These are phyloP conservation scores for Emergomyces africanus DNA, from an alignment of 2,329 filamentous ascomycete species.

Conservation along the genomic window DNA sequence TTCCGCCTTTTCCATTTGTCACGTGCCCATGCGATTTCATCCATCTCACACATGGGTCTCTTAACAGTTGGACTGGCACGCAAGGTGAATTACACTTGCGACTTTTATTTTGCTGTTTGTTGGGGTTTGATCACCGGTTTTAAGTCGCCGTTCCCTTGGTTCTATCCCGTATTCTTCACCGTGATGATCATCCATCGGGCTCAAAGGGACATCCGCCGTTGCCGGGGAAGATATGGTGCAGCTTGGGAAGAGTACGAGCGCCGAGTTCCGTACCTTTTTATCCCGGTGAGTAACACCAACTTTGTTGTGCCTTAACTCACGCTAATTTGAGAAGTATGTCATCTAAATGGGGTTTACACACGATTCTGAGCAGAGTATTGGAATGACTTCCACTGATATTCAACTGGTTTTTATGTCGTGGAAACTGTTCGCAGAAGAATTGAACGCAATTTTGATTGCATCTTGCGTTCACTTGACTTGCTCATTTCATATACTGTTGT, in stretches of 20 bases:
- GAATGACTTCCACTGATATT: neutral
- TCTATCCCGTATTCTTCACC: conserved; percentile 70
- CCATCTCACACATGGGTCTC: conserved; percentile 11
- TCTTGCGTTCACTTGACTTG: neutral
- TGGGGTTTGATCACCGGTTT: conserved; percentile 79
- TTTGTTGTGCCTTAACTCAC: neutral
- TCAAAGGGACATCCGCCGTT: conserved; percentile 59
- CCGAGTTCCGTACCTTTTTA: conserved; percentile 70
- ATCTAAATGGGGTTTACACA: neutral
- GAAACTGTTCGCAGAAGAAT: neutral
- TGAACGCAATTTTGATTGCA: neutral
- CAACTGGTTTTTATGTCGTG: neutral
- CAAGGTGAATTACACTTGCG: conserved; percentile 70
- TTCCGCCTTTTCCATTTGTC: neutral
- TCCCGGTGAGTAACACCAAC: conserved; percentile 43
- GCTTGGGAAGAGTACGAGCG: conserved; percentile 71
- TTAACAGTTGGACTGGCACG: conserved; percentile 51
- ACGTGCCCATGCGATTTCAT: neutral
- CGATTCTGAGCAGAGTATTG: neutral
- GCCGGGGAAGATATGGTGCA: conserved; percentile 67
- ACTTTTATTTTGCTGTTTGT: conserved; percentile 60
- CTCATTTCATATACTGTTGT: neutral
- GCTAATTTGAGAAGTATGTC: conserved; percentile 1
- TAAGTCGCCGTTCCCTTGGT: conserved; percentile 65
- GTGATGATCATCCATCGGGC: conserved; percentile 71